Base-by-base conservation (phyloP, 352 stramenopile genomes). In the Phytopythium delawarense region DNA sequence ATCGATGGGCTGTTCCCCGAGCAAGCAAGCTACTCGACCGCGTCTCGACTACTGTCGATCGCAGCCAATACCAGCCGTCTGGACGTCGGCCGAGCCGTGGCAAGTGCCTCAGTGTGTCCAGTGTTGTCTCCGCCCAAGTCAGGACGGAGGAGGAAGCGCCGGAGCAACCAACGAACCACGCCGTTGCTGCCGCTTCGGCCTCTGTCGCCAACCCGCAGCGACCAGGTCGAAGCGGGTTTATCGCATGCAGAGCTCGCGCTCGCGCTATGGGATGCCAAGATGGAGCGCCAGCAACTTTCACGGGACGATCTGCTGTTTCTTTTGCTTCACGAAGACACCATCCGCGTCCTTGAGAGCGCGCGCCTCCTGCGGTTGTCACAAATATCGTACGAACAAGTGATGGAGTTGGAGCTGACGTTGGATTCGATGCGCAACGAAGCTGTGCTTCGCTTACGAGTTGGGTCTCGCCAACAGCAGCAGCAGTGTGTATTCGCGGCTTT, bases 241-340 rank as follows among this genome's bases (percentile, higher is more conserved):
- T 46, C 52, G 2, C 23, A 59, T 60, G 51, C 50, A 32, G 53
- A 60, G 12, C 63, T 71, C 30, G 30, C 57, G 18, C 57, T 76
- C 34, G 62, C 59, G n/a, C 23, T 91, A 1, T 91, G 81, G 81
- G 75, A 89, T 30, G 69, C 83, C 57, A 91, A 91, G 62, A 78
- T 87, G 53, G 58, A 61, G 4, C 53, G 59, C 9, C 73, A 70
- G 6, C 49, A 61, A 20, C 64, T 91, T 35, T 71, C 58, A 6
- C 50, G 62, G 1, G 66, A 82, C 45, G 81, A 89, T 51, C 49
- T 66, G n/a, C 20, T 87, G 1, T 82, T 81, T 28, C 59, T 91
- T 6, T 53, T 91, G 25, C 44, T 67, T 2, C 75, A 76, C 37
- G 65, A 75, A 8, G 68, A 84, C 28, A 58, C 84, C 7, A 58